Conservation (phyloP, 2,329 filamentous ascomycete species). For the Exophiala mesophila region DNA sequence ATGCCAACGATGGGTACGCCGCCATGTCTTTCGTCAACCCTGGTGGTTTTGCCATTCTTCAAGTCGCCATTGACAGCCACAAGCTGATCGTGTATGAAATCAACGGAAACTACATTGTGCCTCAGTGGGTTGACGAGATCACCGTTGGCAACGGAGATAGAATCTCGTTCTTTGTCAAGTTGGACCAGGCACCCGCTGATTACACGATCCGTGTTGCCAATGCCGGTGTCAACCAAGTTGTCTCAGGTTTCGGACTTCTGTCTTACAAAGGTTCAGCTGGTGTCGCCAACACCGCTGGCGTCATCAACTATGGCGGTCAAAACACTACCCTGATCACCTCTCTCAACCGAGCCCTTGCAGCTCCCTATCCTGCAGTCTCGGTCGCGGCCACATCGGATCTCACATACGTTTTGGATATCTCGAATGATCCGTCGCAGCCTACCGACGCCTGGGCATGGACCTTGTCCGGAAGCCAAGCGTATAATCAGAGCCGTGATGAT, state of each 20-base stretch:
- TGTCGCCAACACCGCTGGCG: slow-evolving; percentile 34
- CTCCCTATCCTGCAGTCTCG: slow-evolving; percentile 46
- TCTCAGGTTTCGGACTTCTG: slow-evolving; percentile 50
- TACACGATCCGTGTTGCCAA: slow-evolving; percentile 49
- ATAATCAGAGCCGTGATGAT: slow-evolving; percentile 39
- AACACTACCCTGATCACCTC: slow-evolving; percentile 38
- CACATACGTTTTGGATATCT: slow-evolving; percentile 38
- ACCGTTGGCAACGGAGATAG: slow-evolving; percentile 36
- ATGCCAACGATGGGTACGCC: slow-evolving; percentile 31
- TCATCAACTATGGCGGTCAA: slow-evolving; percentile 49
- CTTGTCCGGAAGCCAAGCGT: slow-evolving; percentile 41
- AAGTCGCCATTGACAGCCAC: slow-evolving; percentile 42
- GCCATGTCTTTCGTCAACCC: slow-evolving; percentile 39
- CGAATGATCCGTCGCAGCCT: slow-evolving; percentile 26
- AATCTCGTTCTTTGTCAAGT: slow-evolving; percentile 39
- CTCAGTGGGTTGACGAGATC: slow-evolving; percentile 34
- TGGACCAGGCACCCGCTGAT: slow-evolving; percentile 34
- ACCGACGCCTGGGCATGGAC: slow-evolving; percentile 51
- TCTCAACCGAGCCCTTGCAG: slow-evolving; percentile 41
- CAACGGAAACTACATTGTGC: slow-evolving; percentile 41
- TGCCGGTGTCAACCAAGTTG: slow-evolving; percentile 48
- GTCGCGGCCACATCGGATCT: slow-evolving; percentile 42
- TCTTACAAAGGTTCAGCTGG: slow-evolving; percentile 33
- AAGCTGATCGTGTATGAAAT: slow-evolving; percentile 42
- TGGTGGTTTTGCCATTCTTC: slow-evolving; percentile 30